A percentile compares a stretch with the other conserved stretches of the same genome.
Evolutionary conservation across 192 early-diverging fungal genomes (phyloP).

Genomic region (Rhizophagus sp.): DNA sequence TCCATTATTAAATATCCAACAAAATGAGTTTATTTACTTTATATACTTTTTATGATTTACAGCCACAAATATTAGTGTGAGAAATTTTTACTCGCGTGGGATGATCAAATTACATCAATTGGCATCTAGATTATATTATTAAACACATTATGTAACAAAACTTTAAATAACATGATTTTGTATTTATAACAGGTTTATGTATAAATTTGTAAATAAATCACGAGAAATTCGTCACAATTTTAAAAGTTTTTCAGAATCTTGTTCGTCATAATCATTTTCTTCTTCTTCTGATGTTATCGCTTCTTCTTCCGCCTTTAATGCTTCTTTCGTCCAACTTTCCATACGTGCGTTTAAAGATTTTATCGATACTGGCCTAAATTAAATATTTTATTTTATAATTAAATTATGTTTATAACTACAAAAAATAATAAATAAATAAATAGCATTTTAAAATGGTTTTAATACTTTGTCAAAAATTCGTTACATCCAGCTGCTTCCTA

Average conservation of each 20-base stretch:
- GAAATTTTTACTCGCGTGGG: too few relatives aligned
- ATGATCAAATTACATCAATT: background rate
- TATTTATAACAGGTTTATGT: background rate
- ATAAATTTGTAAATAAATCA: too few relatives aligned
- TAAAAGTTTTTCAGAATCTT: background rate
- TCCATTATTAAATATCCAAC: background rate
- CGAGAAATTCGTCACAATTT: too few relatives aligned
- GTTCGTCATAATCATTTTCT: background rate
- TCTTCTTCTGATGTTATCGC: background rate
- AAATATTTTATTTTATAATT: background rate
- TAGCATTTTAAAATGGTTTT: background rate
- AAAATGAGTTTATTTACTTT: background rate
- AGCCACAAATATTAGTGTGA: background rate
- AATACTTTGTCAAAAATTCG: conserved; percentile 13
- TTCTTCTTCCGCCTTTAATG: background rate
- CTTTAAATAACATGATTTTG: background rate
- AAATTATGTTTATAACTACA: background rate
- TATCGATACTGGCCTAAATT: conserved; percentile 11
- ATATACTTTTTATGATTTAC: background rate
- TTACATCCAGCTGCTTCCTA: conserved; percentile 12
- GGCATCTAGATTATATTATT: background rate
- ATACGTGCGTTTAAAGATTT: conserved; percentile 3
- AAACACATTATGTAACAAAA: too few relatives aligned
- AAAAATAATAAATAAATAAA: too few relatives aligned
- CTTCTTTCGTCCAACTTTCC: background rate